Evolutionary conservation across 805 yeast genomes (phyloP), one percentile per base, ranked within the genome.

Genomic region (Candida ovalis): DNA sequence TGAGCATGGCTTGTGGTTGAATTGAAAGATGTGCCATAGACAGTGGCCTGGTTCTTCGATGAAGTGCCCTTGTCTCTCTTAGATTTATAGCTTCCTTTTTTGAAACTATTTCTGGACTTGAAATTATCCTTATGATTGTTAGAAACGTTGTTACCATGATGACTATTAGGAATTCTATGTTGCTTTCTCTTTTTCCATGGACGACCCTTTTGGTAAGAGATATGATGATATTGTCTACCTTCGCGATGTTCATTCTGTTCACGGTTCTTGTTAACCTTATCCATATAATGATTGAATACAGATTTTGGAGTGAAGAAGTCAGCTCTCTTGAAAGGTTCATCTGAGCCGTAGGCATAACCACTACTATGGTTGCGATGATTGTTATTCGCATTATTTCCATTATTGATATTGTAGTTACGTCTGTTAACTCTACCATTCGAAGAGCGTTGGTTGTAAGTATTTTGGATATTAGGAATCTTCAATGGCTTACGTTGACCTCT

Each of bases 221-320:
- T 55, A 40, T 51, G 52, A n/a, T 54, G 48, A 50, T 58, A 56
- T 55, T 53, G 65, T 50, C 63, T 57, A 48, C 59, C 64, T 52
- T 61, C 69, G 60, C 53, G 72, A 63, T 69, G 76, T 67, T 66
- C 82, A 53, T 82, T 81, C 54, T 54, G 65, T 51, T 64, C 58
- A 48, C 61, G 65, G 52, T 61, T 69, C 61, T 55, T 72, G 63
- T 69, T 76, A 67, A 67, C 82, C 53, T 82, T 81, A 53, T 81
- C 88, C 85, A 85, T 78, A 62, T 82, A 85, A 54, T 82, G 84
- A 49, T 78, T 80, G 58, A 81, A 78, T 5, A 82, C 84, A 23
- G 90, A 80, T 47, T 85, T 86, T 2, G 94, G 94, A 3, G 94
- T 86, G 62, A 85, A 86, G 56, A 76, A 83, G 60, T 86, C 92